A percentile compares a stretch with the other conserved stretches of the same genome.
Evolutionary conservation across 1,139 yeast species (phyloP).

Genomic region (Suhomyces yuchorum): DNA sequence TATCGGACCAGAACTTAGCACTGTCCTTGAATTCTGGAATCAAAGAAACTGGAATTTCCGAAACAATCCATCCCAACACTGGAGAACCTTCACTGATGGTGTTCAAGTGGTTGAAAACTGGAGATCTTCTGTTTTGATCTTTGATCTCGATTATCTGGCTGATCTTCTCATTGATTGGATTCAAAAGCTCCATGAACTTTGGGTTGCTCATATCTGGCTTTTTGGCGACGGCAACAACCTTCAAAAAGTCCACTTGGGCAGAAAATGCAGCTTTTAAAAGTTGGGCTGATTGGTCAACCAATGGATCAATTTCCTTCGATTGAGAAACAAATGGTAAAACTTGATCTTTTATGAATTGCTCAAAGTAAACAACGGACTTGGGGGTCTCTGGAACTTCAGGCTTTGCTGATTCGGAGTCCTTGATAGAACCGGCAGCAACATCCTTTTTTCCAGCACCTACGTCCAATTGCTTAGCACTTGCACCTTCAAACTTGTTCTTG

Average conservation of each 20-base stretch:
- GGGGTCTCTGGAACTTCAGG: slow-evolving; percentile 23
- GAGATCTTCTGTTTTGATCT: slow-evolving; percentile 72
- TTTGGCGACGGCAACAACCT: slow-evolving; percentile 58
- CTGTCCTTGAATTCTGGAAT: slow-evolving; percentile 87
- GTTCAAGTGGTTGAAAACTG: slow-evolving; percentile 69
- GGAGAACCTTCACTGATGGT: slow-evolving; percentile 89
- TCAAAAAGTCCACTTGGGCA: slow-evolving; percentile 59
- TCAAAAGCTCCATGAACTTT: slow-evolving; percentile 56
- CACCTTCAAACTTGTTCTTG: slow-evolving; percentile 12
- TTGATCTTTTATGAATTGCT: slow-evolving; percentile 50
- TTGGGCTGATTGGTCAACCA: slow-evolving; percentile 63
- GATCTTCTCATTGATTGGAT: slow-evolving; percentile 68
- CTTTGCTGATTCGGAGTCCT: slow-evolving; percentile 16
- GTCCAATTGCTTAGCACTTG: slow-evolving; percentile 9
- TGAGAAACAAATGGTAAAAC: slow-evolving; percentile 62
- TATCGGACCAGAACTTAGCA: slow-evolving; percentile 91
- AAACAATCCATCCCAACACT: slow-evolving; percentile 87
- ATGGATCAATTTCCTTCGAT: slow-evolving; percentile 63
- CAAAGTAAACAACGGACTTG: slow-evolving; percentile 54
- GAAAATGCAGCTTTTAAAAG: slow-evolving; percentile 59
- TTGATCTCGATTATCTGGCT: slow-evolving; percentile 62
- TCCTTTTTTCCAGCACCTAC: slow-evolving; percentile 9
- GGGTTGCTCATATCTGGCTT: slow-evolving; percentile 65
- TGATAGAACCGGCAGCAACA: slow-evolving; percentile 15
- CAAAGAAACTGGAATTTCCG: slow-evolving; percentile 67